These are phyloP conservation scores for Boletus pseudo-olivaceus DNA, from an alignment of 768 basidiomycete species.

Conservation along the genomic window DNA sequence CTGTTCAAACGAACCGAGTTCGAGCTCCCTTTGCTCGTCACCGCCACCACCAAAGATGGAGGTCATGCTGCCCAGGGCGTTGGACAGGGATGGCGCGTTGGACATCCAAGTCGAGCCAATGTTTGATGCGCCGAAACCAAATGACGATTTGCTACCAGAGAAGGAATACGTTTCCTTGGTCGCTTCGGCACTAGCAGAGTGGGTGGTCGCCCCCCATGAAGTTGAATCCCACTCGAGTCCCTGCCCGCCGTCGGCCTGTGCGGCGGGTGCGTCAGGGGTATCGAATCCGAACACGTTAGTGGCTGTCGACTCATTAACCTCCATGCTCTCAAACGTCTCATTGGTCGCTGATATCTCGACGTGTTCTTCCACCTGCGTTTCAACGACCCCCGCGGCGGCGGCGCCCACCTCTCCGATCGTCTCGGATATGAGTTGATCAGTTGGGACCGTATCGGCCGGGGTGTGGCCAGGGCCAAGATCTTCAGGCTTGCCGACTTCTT, in stretches of 20 bases:
- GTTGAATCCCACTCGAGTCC: not conserved
- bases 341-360: constrained; percentile 7
- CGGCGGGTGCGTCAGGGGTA: not conserved
- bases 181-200: not conserved
- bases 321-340: constrained; percentile 2
- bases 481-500: not conserved
- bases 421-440: constrained; percentile 15
- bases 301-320: not conserved
- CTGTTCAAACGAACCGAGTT: not conserved
- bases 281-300: not conserved
- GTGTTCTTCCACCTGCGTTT: constrained; percentile 5
- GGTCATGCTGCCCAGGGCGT: not conserved
- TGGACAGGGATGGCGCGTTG: not conserved
- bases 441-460: constrained; percentile 27
- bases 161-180: not conserved
- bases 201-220: not conserved
- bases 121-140: constrained; percentile 1
- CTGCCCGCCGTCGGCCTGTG: not conserved
- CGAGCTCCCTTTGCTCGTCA: not conserved
- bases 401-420: not conserved
- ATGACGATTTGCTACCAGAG: not conserved
- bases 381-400: not conserved
- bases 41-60: constrained; percentile 5
- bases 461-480: constrained; percentile 17
- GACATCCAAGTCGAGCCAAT: not conserved